A percentile compares a stretch with the other conserved stretches of the same genome.
phyloP scores from a whole-genome alignment of 805 yeast genomes.

The Cyberlindnera mrakii region DNA sequence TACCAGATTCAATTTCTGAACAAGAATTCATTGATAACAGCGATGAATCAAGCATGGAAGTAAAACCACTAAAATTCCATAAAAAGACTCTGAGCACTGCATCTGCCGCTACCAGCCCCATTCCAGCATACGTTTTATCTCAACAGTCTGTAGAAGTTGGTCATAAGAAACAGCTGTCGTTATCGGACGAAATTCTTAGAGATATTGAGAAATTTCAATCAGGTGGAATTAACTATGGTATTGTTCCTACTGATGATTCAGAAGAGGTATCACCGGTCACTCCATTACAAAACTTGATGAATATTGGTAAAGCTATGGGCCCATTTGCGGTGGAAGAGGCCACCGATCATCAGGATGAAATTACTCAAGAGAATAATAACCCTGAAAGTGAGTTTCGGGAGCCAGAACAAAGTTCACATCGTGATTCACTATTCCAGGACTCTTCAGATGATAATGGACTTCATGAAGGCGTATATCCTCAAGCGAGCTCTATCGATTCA shows the following conservation, averaged over 20 bases:
- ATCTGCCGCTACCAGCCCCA: constrained; percentile 6
- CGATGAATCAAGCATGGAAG: constrained; percentile 9
- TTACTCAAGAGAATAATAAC: no score
- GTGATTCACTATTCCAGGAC: constrained; percentile 15
- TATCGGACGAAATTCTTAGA: constrained; percentile 23
- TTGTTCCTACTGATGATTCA: constrained; percentile 4
- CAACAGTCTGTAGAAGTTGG: neutral
- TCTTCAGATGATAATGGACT: constrained; percentile 11
- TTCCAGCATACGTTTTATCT: neutral
- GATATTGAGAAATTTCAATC: constrained; percentile 22
- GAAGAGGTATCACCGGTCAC: constrained; percentile 18
- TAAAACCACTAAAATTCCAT: constrained; percentile 21
- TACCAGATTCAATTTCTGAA: neutral
- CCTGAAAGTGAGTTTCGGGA: neutral
- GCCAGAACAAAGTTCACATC: neutral
- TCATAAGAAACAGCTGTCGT: constrained; percentile 20
- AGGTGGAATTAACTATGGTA: constrained; percentile 4
- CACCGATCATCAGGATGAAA: neutral
- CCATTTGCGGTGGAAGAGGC: neutral
- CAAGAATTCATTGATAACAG: neutral
- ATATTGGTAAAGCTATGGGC: neutral
- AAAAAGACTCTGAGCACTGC: constrained; percentile 15
- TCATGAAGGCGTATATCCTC: no score
- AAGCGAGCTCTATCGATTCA: no score
- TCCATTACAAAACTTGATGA: constrained; percentile 8